These are phyloP conservation scores for Sporothrix humicola DNA, from an alignment of 2,329 filamentous ascomycete species.

Conservation along the genomic window DNA sequence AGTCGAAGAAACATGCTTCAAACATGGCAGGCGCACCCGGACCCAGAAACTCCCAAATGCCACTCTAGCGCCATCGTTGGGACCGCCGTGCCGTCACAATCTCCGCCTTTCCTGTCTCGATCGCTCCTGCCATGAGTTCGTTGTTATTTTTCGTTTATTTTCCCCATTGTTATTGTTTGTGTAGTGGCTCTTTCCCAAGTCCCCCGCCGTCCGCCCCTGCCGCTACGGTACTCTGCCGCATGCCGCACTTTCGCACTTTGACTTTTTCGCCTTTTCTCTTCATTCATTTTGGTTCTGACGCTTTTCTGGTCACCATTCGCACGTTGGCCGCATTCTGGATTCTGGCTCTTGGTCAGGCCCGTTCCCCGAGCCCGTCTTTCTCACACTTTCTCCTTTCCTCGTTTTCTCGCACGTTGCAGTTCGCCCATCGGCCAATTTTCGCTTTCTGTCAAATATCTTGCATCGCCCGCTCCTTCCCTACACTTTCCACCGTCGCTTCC, in stretches of 20 bases:
- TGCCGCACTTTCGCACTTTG: conserved; percentile 26
- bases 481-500: conserved; percentile 20
- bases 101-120: conserved; percentile 2
- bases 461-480: conserved; percentile 8
- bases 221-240: conserved; percentile 29
- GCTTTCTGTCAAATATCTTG: conserved; percentile 4
- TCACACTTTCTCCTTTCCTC: neutral
- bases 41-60: conserved; percentile 17
- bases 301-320: neutral
- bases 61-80: conserved; percentile 25
- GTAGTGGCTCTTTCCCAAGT: conserved; percentile 1
- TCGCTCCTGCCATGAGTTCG: conserved; percentile 24
- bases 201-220: conserved; percentile 30
- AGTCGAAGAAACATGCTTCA: neutral
- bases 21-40: conserved; percentile 16
- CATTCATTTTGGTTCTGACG: neutral
- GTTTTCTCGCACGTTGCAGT: conserved; percentile 26
- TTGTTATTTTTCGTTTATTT: conserved; percentile 24
- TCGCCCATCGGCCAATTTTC: conserved; percentile 18
- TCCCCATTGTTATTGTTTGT: conserved; percentile 32
- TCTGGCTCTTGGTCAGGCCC: conserved; percentile 21
- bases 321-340: conserved; percentile 21
- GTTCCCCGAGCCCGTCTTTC: conserved; percentile 11
- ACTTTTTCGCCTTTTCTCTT: conserved; percentile 23
- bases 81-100: conserved; percentile 8